Conservation (phyloP, 352 stramenopile species). For the Globisporangium radiosum region DNA sequence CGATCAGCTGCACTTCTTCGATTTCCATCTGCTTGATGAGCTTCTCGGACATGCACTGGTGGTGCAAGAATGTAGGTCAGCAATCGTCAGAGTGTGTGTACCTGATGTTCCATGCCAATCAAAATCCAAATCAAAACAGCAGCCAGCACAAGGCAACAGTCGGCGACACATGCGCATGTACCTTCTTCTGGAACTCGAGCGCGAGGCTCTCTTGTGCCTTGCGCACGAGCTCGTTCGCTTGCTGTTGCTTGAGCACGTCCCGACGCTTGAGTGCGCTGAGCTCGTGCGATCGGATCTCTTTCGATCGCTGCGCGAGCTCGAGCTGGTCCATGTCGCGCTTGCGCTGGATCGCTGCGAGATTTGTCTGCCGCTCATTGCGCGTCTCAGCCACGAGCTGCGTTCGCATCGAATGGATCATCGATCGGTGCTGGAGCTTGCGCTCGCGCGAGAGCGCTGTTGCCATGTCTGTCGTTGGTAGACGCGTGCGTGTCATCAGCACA, state of each 20-base stretch:
- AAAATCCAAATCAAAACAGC: too few species aligned
- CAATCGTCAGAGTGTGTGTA: neutral
- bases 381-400: slow-evolving; percentile 50
- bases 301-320: slow-evolving; percentile 33
- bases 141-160: too few species aligned
- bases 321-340: slow-evolving; percentile 33
- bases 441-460: slow-evolving; percentile 26
- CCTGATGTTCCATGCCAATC: neutral
- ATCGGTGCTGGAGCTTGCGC: slow-evolving; percentile 34
- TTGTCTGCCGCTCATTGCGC: slow-evolving; percentile 28
- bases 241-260: slow-evolving; percentile 36
- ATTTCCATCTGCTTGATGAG: slow-evolving; percentile 61
- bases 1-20: slow-evolving; percentile 55
- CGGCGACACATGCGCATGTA: neutral
- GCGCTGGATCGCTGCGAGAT: slow-evolving; percentile 37
- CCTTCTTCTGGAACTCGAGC: slow-evolving; percentile 43
- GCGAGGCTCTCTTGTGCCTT: slow-evolving; percentile 42
- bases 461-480: slow-evolving; percentile 10
- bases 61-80: neutral
- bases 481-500: neutral
- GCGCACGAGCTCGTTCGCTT: slow-evolving; percentile 44
- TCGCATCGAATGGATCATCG: slow-evolving; percentile 33
- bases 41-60: slow-evolving; percentile 38
- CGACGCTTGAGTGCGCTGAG: slow-evolving; percentile 32
- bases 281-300: slow-evolving; percentile 49